Evolutionary conservation across 306 rosid species (phyloP), one percentile per base, ranked within the genome.

Genomic region (Cicer arietinum): DNA sequence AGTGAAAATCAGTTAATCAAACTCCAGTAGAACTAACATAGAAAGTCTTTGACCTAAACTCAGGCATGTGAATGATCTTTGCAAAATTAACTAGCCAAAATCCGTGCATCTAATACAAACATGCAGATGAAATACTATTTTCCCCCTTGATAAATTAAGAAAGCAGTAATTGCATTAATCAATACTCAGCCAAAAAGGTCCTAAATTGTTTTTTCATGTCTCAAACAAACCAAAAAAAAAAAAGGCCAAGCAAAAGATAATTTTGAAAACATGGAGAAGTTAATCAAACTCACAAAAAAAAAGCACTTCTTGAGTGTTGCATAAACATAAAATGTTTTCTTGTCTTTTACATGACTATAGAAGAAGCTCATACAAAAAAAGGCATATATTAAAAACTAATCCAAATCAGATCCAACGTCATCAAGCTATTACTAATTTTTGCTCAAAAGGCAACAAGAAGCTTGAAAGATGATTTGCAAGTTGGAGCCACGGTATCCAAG

Each of bases 401-500:
- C 60, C 61, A 64, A 16, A 53, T n/a, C 67, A 73, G 43, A 60
- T 60, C 70, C 57, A 52, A 18, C 67, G 63, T 51, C 68, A 67
- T 74, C 44, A 61, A 37, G 35, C 61, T 53, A 61, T 64, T 45
- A 68, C 43, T 25, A 42, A 22, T 67, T 16, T 73, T 71, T 48
- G 45, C 59, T 68, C 42, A 42, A 76, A 53, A 37, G 57, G 51
- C 72, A 73, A 69, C 63, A 10, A 25, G 41, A 73, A 69, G 67
- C 57, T 61, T 71, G 46, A 59, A 17, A 22, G 75, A 59, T 14
- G 60, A 42, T 53, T 56, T 3, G n/a, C 72, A 80, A 42, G 60
- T 56, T 3, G n/a, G 69, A 80, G 67, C 77, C 78, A 65, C 61
- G 54, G 53, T 69, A 50, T 69, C 25, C 53, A 78, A 50, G 56